A percentile compares a stretch with the other conserved stretches of the same genome.
Conservation (phyloP, 1,284 basidiomycete genomes). For the Vanrija sp. region DNA sequence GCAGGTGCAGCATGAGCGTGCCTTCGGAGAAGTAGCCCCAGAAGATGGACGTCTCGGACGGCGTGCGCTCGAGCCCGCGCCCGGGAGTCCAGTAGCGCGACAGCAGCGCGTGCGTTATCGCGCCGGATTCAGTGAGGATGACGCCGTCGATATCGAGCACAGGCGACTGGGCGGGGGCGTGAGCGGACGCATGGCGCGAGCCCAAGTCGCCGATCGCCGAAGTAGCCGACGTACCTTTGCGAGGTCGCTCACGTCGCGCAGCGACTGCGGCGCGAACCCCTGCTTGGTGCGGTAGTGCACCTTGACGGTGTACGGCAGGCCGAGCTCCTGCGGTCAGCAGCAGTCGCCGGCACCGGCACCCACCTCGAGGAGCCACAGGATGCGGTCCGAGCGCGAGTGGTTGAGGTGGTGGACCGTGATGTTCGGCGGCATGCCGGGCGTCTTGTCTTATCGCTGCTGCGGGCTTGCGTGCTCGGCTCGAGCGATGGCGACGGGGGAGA, state of each 20-base stretch:
- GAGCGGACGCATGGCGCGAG: neutral
- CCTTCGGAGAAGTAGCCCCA: constrained; percentile 42
- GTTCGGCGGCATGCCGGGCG: constrained; percentile 24
- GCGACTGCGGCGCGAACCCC: constrained; percentile 22
- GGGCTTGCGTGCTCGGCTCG: too few species aligned
- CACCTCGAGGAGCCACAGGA: constrained; percentile 31
- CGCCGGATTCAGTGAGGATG: constrained; percentile 33
- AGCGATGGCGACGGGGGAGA: too few species aligned
- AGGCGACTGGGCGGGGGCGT: constrained; percentile 20
- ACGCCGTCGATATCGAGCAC: constrained; percentile 29
- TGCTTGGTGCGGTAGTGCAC: constrained; percentile 30
- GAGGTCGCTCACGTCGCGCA: constrained; percentile 26
- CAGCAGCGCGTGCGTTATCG: constrained; percentile 32
- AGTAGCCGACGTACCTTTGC: constrained; percentile 22
- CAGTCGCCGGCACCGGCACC: constrained; percentile 6
- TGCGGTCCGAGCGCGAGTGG: constrained; percentile 35
- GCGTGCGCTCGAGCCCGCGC: constrained; percentile 14
- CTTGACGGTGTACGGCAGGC: constrained; percentile 32
- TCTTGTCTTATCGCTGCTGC: too few species aligned
- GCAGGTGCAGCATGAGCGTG: constrained; percentile 34
- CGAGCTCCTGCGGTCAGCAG: constrained; percentile 24
- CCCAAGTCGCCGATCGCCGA: too few species aligned
- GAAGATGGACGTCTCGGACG: constrained; percentile 24
- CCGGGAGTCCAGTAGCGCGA: neutral
- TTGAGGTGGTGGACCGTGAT: constrained; percentile 43